phyloP scores from a whole-genome alignment of 2,329 filamentous ascomycete species.

The Botrytis deweyae region DNA sequence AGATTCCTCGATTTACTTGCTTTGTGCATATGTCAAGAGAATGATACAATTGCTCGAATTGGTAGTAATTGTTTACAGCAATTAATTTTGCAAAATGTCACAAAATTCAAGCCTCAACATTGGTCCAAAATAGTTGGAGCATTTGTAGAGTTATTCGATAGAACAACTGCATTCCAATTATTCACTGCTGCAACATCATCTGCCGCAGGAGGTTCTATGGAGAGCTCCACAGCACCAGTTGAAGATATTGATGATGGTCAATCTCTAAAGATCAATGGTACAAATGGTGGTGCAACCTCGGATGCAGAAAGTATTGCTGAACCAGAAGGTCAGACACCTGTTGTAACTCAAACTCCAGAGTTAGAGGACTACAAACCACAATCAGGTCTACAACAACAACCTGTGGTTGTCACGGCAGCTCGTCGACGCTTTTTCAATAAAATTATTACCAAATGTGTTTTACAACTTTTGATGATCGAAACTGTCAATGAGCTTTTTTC shows the following conservation, averaged over 20 bases:
- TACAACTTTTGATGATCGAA: conserved; percentile 98
- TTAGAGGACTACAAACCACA: conserved; percentile 83
- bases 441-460: conserved; percentile 96
- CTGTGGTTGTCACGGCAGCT: conserved; percentile 87
- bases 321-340: conserved; percentile 36
- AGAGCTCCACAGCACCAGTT: conserved; percentile 44
- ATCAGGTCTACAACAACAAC: conserved; percentile 76
- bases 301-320: conserved; percentile 37
- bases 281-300: conserved; percentile 42
- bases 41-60: conserved; percentile 96
- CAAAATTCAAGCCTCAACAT: conserved; percentile 81
- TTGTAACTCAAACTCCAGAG: conserved; percentile 32
- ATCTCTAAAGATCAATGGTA: conserved; percentile 61
- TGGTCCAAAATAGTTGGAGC: conserved; percentile 94
- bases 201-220: conserved; percentile 53
- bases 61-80: conserved; percentile 98
- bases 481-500: conserved; percentile 98
- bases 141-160: conserved; percentile 92
- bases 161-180: conserved; percentile 90
- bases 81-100: conserved; percentile 92
- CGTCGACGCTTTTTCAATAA: conserved; percentile 96
- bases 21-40: conserved; percentile 97
- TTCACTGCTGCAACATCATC: conserved; percentile 75
- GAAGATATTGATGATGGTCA: conserved; percentile 46
- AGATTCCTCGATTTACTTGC: conserved; percentile 93